Conservation (phyloP, 441 rosid genomes). For the Corymbia citriodora region DNA sequence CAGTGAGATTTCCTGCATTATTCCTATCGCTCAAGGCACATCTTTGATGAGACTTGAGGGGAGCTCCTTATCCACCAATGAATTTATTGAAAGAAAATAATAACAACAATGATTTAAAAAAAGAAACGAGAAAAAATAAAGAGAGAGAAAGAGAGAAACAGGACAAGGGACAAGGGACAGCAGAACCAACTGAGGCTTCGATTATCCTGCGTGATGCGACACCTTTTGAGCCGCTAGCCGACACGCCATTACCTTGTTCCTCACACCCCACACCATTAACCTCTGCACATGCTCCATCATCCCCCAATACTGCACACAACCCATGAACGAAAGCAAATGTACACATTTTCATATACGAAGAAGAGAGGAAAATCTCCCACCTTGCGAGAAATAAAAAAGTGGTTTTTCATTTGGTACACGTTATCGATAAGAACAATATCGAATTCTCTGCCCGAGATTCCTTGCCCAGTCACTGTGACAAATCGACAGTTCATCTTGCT, state of each 20-base stretch:
- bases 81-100: not conserved
- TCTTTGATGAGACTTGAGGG: not conserved
- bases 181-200: not conserved
- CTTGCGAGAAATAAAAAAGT: not conserved
- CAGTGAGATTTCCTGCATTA: not conserved
- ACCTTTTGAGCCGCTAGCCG: constrained; percentile 26
- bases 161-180: not conserved
- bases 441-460: not conserved
- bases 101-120: not conserved
- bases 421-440: not conserved
- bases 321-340: not conserved
- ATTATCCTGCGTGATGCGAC: constrained; percentile 7
- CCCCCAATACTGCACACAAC: not conserved
- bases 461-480: not conserved
- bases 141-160: not conserved
- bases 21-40: not conserved
- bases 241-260: constrained; percentile 26
- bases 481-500: not conserved
- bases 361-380: not conserved
- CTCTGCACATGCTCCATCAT: constrained; percentile 25
- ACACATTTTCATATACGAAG: not conserved
- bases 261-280: not conserved
- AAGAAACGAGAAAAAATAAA: not conserved
- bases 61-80: not conserved
- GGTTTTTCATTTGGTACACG: not conserved